Evolutionary conservation across 2,329 filamentous ascomycete species (phyloP), one percentile per base, ranked within the genome.

Genomic region (Cladophialophora bantiana): DNA sequence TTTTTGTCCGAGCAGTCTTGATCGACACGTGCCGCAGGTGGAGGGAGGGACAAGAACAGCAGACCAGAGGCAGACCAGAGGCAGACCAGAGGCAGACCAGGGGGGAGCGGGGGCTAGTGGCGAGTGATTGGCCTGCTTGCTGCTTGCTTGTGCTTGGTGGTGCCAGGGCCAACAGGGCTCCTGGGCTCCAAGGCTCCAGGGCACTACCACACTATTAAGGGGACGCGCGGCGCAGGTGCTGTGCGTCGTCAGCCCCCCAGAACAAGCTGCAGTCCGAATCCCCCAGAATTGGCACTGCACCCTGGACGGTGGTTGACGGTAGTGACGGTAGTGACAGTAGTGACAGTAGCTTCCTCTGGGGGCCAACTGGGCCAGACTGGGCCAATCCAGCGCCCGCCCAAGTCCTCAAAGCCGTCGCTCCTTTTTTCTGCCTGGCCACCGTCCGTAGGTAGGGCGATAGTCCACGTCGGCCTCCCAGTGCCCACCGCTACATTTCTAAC

Each of bases 221-320:
- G 55, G 53, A 58, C 55, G 55, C 55, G 55, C 55, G 55, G 55
- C 55, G 55, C 55, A 58, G 55, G 40, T 42, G 34, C 15, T 42
- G 55, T 38, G 26, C 55, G 55, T 58, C 55, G 55, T 58, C 55
- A 58, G 55, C 55, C 34, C 42, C 45, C 55, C 55, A 58, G 55
- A 2, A 26, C 26, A 58, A 58, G 34, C 55, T 40, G 55, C 35
- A 42, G 20, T 20, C 34, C 18, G 55, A 58, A 58, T 58, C 55
- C 55, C 32, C 52, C 52, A 50, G 45, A 50, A 50, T 50, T 50
- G 45, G 45, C 45, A 18, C 26, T 50, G 45, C 18, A 26, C 9
- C 7, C 18, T 50, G 18, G 18, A 50, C 45, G 12, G 26, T 26
- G 26, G 26, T 26, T 26, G 26, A 26, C 26, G 3, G 26, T 26